Base-by-base conservation (phyloP, 768 basidiomycete species). In the Phaeolepiota aurea region DNA sequence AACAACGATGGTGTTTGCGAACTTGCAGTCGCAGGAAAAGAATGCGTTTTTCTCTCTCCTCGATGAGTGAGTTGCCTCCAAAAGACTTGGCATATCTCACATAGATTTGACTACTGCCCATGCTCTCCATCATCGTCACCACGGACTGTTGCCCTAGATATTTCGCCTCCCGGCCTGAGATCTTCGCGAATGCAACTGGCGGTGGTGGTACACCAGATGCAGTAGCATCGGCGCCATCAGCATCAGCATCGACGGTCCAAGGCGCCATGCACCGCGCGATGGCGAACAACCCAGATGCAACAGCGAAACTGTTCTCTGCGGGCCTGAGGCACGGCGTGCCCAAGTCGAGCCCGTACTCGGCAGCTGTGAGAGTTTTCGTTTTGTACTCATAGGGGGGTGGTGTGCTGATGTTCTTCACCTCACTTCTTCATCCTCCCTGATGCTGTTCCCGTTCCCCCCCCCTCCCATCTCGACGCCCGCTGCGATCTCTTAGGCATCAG, bases 1-100 rank as follows among this genome's bases (percentile, higher is more conserved):
- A n/a, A n/a, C n/a, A n/a, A n/a, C n/a, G n/a, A 87, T 87, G 85
- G 82, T 81, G 31, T 89, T 89, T 53, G 55, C 83, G 41, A 80
- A 73, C 48, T 71, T 89, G 34, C 65, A 74, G 14, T 45, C 61
- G 38, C 62, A 77, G 47, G 87, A 89, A 58, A 88, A 88, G 57
- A 74, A 83, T 41, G 86, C 87, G 11, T 88, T 89, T 59, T 89
- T 89, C 53, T 68, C 72, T 20, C 71, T 89, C 16, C 65, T 89
- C 23, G 87, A 89, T 55, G 87, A 89, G 87, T 87, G 57, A 62
- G 69, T 44, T 43, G 38, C 38, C 28, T 7, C n/a, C n/a, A n/a
- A n/a, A n/a, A n/a, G n/a, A n/a, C n/a, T n/a, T n/a, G n/a, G n/a
- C n/a, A n/a, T n/a, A n/a, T n/a, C n/a, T n/a, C n/a, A n/a, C n/a